Conservation (phyloP, 116 monocot genomes). For the Posidonia oceanica region DNA sequence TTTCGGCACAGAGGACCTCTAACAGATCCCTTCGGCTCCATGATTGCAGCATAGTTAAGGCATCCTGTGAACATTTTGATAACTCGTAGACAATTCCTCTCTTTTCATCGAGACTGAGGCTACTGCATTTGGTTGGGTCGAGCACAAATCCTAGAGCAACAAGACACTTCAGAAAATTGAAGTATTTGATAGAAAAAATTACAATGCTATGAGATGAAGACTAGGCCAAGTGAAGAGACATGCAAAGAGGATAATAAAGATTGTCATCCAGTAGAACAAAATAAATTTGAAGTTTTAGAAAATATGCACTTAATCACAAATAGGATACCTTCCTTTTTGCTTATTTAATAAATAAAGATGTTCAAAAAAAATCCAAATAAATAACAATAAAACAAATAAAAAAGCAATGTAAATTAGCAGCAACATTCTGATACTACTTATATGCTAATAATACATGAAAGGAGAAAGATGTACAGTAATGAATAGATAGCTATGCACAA, state of each 20-base stretch:
- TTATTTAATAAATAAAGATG: no score
- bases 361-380: no score
- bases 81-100: constrained; percentile 48
- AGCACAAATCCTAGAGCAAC: constrained; percentile 13
- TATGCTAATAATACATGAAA: no score
- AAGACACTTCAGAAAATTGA: constrained; percentile 1
- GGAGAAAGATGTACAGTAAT: no score
- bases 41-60: constrained; percentile 48
- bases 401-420: no score
- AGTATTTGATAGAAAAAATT: neutral
- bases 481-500: no score
- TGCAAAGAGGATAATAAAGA: neutral
- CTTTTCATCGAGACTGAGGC: constrained; percentile 50
- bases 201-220: neutral
- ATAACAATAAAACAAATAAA: no score
- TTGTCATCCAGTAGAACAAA: neutral
- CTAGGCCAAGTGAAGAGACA: neutral
- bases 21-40: constrained; percentile 77
- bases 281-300: no score
- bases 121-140: constrained; percentile 54
- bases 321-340: no score
- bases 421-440: no score
- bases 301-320: no score
- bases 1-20: constrained; percentile 69
- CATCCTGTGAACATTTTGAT: constrained; percentile 39